Percentiles rank a stretch among this genome's conserved stretches.
phyloP scores from a whole-genome alignment of 148 eudicot genomes.

The Limonium bicolor region DNA sequence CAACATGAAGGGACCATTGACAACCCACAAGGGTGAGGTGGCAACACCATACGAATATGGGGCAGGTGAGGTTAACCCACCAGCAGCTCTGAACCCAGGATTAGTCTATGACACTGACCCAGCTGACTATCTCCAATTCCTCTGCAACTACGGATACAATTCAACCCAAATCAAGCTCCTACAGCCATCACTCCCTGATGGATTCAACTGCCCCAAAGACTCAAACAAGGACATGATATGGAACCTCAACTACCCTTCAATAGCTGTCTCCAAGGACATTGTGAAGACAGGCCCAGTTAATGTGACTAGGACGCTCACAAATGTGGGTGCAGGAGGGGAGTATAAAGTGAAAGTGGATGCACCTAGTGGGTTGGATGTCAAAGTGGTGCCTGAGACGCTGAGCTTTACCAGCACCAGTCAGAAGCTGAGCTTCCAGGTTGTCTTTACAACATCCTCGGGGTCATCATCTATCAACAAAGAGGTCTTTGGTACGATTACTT shows the following conservation, averaged over 20 bases:
- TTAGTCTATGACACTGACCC: conserved; percentile 36
- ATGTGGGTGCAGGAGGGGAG: conserved; percentile 31
- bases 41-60: conserved; percentile 67
- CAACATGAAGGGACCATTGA: conserved; percentile 28
- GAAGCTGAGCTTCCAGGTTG: conserved; percentile 30
- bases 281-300: conserved; percentile 10
- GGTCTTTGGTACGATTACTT: conserved; percentile 50
- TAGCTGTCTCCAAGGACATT: conserved; percentile 34
- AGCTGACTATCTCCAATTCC: conserved; percentile 32
- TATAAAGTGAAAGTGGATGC: conserved; percentile 29
- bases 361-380: conserved; percentile 27
- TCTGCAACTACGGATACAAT: conserved; percentile 49
- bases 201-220: conserved; percentile 34
- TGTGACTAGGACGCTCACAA: conserved; percentile 48
- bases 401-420: conserved; percentile 21
- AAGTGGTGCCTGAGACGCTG: conserved; percentile 29
- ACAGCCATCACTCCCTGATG: conserved; percentile 19
- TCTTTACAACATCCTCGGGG: conserved; percentile 11
- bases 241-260: conserved; percentile 62
- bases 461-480: not conserved
- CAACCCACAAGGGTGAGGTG: conserved; percentile 20
- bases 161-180: conserved; percentile 27
- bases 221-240: conserved; percentile 31
- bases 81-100: conserved; percentile 46
- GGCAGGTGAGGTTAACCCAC: conserved; percentile 52